A percentile compares a stretch with the other conserved stretches of the same genome.
These are phyloP conservation scores for Babesia ovis DNA, from an alignment of 169 alveolate genomes.

Conservation along the genomic window DNA sequence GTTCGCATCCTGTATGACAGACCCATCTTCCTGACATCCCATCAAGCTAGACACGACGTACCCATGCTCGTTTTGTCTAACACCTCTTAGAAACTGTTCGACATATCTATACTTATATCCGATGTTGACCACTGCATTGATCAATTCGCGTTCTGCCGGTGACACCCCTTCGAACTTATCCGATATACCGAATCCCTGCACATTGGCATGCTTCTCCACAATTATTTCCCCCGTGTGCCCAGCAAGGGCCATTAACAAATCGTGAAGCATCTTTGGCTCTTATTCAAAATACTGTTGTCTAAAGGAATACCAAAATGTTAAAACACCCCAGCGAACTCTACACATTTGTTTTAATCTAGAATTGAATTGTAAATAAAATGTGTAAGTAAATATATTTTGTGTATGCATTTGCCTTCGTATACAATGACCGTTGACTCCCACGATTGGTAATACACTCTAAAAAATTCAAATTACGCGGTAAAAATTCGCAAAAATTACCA, in stretches of 20 bases:
- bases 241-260: conserved; percentile 68
- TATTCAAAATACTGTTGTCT: no score
- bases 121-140: conserved; percentile 65
- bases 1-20: not conserved
- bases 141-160: conserved; percentile 60
- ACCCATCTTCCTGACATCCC: not conserved
- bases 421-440: no score
- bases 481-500: no score
- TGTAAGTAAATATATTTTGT: no score
- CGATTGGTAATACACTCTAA: no score
- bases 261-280: conserved; percentile 64
- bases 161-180: conserved; percentile 58
- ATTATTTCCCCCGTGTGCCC: conserved; percentile 76
- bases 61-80: conserved; percentile 53
- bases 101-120: conserved; percentile 42
- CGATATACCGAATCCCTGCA: conserved; percentile 43
- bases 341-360: no score
- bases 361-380: no score
- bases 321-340: no score
- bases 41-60: conserved; percentile 36
- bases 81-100: conserved; percentile 26
- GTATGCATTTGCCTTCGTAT: no score
- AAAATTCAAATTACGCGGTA: no score
- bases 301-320: no score
- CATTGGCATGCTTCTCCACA: conserved; percentile 36